A percentile compares a stretch with the other conserved stretches of the same genome.
phyloP scores from a whole-genome alignment of 2,329 filamentous ascomycete genomes.

The Venturia pyrina region DNA sequence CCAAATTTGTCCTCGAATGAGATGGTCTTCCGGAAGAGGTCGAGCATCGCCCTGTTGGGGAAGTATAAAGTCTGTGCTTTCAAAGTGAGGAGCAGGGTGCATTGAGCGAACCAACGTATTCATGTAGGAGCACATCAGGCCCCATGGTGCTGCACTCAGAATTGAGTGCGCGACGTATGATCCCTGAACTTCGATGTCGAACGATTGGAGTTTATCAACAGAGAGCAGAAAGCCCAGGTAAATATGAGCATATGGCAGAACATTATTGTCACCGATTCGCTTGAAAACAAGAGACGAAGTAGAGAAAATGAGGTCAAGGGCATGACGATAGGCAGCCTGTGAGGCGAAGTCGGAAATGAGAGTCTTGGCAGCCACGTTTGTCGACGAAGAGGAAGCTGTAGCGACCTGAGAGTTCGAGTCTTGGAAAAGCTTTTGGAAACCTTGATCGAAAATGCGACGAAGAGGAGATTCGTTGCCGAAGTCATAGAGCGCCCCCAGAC shows the following conservation, averaged over 20 bases:
- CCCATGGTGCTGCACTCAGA: conserved; percentile 36
- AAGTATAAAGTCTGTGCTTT: conserved; percentile 40
- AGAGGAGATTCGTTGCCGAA: conserved; percentile 45
- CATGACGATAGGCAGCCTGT: conserved; percentile 18
- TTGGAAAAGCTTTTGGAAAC: not conserved
- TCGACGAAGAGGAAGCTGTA: too few species aligned
- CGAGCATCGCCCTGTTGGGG: conserved; percentile 35
- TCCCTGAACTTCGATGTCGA: conserved; percentile 14
- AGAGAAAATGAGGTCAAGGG: conserved; percentile 32
- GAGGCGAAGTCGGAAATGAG: conserved; percentile 17
- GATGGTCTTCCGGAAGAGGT: conserved; percentile 60
- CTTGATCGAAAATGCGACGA: conserved; percentile 28
- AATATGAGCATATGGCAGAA: conserved; percentile 53
- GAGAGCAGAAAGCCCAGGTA: conserved; percentile 49
- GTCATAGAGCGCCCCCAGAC: conserved; percentile 42
- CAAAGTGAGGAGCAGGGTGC: conserved; percentile 25
- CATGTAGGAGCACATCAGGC: conserved; percentile 39
- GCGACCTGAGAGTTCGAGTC: too few species aligned
- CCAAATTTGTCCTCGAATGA: conserved; percentile 49
- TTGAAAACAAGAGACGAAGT: conserved; percentile 40
- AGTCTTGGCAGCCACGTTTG: not conserved
- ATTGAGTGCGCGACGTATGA: not conserved
- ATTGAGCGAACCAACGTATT: conserved; percentile 38
- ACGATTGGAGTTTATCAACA: conserved; percentile 21
- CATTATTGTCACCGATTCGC: conserved; percentile 47